Evolutionary conservation across 2,329 filamentous ascomycete genomes (phyloP).

Genomic region (Graphilbum sp.): DNA sequence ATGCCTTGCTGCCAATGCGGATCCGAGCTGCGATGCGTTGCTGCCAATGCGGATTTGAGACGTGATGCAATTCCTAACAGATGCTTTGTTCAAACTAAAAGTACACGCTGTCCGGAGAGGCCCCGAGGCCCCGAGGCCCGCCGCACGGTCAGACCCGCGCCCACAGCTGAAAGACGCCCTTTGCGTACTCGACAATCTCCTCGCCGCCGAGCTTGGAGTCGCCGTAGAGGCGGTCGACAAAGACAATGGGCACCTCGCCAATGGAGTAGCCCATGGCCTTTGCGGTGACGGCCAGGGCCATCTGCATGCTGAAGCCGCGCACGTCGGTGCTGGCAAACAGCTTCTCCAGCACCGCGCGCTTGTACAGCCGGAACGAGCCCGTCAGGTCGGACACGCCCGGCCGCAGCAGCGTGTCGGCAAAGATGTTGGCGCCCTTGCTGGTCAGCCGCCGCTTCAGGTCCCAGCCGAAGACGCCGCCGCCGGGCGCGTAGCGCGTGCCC

Average conservation of each 20-base stretch:
- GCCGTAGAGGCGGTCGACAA: conserved; percentile 89
- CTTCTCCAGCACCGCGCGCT: conserved; percentile 74
- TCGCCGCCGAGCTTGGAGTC: conserved; percentile 83
- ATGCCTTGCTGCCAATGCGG: not conserved
- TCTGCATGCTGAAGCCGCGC: conserved; percentile 98
- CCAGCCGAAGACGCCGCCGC: conserved; percentile 90
- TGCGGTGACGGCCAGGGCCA: conserved; percentile 97
- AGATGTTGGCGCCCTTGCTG: conserved; percentile 77
- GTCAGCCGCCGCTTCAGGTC: conserved; percentile 82
- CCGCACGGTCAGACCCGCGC: conserved; percentile 64
- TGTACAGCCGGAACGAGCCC: conserved; percentile 88
- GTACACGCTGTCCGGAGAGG: not conserved
- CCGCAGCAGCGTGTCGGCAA: conserved; percentile 84
- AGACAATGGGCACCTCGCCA: conserved; percentile 88
- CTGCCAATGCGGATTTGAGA: not conserved
- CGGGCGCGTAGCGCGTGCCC: conserved; percentile 79
- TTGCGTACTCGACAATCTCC: conserved; percentile 93
- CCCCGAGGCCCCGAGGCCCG: no score
- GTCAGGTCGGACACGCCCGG: conserved; percentile 93
- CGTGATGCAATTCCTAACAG: no score
- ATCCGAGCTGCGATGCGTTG: no score
- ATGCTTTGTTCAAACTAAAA: no score
- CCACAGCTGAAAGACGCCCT: conserved; percentile 66
- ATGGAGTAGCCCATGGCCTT: conserved; percentile 93
- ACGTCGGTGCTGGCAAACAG: conserved; percentile 83